Base-by-base conservation (phyloP, 140 eudicot genomes). In the Ambrosia hybrid region DNA sequence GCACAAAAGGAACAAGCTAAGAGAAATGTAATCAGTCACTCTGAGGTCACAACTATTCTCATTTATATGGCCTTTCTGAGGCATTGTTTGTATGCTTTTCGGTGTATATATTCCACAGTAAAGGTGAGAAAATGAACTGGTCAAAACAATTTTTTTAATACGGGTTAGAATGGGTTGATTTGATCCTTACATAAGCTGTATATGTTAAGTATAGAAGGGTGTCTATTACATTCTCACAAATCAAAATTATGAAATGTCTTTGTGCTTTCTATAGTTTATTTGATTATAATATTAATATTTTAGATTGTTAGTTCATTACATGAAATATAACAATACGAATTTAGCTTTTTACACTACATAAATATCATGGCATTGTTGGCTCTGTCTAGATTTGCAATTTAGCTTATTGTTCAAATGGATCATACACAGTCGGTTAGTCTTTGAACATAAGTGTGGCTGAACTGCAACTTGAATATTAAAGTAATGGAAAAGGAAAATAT, bases 1-100 rank as follows among this genome's bases (percentile, higher is more conserved):
- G 97, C 87, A 75, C 92, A 82, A 59, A 91, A 83, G 70, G 99
- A 95, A 88, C 96, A 88, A 78, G 92, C 96, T 26, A 96, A 91
- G 87, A 91, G 86, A 88, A 86, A 86, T 81, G 99, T 95, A 91
- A 77, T n/a, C n/a, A 21, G 30, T 21, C 30, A 21, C 30, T 21
- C 1, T 21, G 30, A 21, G 30, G 30, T 0, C 30, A 21, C 30
- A 1, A 21, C 30, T n/a, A n/a, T n/a, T n/a, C n/a, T n/a, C n/a
- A n/a, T n/a, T 21, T 21, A 21, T 21, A 21, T 21, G 30, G 30
- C 30, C 30, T 21, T 21, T 21, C 30, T 21, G 30, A 21, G 30
- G 30, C 1, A 21, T 21, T 21, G 30, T 21, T 21, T 21, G 30
- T 21, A 1, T 21, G 30, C 30, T 21, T 21, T 21, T 21, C 30